A percentile compares a stretch with the other conserved stretches of the same genome.
phyloP scores from a whole-genome alignment of 176 grass and related monocot genomes.

The Rhynchospora pubera region DNA sequence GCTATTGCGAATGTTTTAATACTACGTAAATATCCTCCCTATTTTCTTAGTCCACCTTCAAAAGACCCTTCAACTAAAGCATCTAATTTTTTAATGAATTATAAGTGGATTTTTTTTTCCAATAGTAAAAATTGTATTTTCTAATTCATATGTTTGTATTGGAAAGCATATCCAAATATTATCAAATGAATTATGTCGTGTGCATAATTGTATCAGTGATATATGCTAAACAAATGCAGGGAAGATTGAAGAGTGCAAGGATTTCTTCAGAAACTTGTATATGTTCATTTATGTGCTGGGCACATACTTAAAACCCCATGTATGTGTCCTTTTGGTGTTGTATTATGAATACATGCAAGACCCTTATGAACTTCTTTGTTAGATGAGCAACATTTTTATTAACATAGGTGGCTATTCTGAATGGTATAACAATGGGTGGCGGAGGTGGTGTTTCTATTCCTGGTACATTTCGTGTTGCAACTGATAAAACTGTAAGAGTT shows the following conservation, averaged over 20 bases:
- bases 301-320: constrained; percentile 95
- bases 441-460: constrained; percentile 93
- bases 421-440: constrained; percentile 93
- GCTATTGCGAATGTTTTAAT: background rate
- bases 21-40: background rate
- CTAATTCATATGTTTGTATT: background rate
- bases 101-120: background rate
- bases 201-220: background rate
- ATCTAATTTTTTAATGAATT: background rate
- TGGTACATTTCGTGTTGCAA: constrained; percentile 90
- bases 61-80: background rate
- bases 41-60: background rate
- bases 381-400: background rate
- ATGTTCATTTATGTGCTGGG: constrained; percentile 87
- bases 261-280: constrained; percentile 91
- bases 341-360: background rate
- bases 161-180: background rate
- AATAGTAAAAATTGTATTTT: background rate
- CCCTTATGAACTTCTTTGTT: constrained; percentile 2
- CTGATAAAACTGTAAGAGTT: constrained; percentile 65
- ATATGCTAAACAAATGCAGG: constrained; percentile 29
- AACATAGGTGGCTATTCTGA: constrained; percentile 66
- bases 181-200: background rate
- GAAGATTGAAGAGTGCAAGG: constrained; percentile 61
- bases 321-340: constrained; percentile 33